Conservation (phyloP, 371 early-diverging fungal genomes). For the Mucor piriformis region DNA sequence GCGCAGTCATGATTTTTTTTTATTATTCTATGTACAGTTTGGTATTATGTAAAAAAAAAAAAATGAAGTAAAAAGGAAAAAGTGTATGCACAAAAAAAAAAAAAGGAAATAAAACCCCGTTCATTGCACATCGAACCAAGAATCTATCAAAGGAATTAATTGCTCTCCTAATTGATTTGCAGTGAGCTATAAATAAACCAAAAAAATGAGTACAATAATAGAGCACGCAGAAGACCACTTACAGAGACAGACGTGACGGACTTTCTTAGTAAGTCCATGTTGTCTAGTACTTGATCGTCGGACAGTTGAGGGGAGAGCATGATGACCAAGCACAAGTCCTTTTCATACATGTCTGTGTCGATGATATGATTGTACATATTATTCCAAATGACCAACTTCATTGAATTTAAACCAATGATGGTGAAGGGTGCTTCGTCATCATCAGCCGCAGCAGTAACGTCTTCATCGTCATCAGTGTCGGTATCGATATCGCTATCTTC, state of each 20-base stretch:
- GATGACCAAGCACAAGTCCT: constrained; percentile 23
- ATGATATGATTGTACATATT: constrained; percentile 9
- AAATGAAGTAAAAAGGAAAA: no score
- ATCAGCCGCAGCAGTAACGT: background rate
- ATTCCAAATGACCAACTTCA: constrained; percentile 24
- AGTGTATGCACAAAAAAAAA: no score
- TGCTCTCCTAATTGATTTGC: constrained; percentile 22
- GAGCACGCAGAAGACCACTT: background rate
- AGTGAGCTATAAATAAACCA: constrained; percentile 1
- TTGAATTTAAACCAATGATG: constrained; percentile 22
- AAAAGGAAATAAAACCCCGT: no score
- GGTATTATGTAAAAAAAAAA: background rate
- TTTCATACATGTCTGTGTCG: constrained; percentile 7
- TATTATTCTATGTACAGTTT: background rate
- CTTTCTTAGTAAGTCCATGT: constrained; percentile 16
- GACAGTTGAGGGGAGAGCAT: constrained; percentile 15
- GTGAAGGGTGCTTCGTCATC: constrained; percentile 14
- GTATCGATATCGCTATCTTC: background rate
- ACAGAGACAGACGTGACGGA: constrained; percentile 1
- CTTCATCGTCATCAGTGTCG: constrained; percentile 7
- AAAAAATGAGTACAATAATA: background rate
- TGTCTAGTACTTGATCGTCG: constrained; percentile 10
- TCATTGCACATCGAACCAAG: constrained; percentile 9
- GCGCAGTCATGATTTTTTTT: constrained; percentile 11
- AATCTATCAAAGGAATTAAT: constrained; percentile 15